Evolutionary conservation across 78 protist genomes (phyloP), one percentile per base, ranked within the genome.

Genomic region (Dictyostelium intermedium): DNA sequence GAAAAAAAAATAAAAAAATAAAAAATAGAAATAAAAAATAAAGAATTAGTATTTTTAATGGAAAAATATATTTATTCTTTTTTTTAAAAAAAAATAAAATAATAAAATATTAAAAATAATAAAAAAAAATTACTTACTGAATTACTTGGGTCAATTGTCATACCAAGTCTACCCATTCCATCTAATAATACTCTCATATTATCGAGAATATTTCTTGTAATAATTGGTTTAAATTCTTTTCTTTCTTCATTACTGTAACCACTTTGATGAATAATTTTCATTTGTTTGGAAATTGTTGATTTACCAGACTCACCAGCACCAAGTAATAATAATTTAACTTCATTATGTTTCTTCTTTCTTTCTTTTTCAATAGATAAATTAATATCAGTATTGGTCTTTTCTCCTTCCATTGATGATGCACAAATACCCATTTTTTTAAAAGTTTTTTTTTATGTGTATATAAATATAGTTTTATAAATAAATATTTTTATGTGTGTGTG

Each of bases 241-340:
- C 95, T 78, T 73, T 96, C 98, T 35, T 78, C 96, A 41, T 92
- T 73, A 34, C 93, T 69, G 87, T 92, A 97, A 45, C 98, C 98
- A 66, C 82, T 70, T 63, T 72, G 82, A 72, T 96, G 91, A 35
- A 97, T 53, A 35, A 97, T 92, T 63, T 96, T 92, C 98, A 97
- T 92, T 80, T 97, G 98, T 87, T 97, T 97, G 30, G 96, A 82
- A 27, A 97, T 56, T 20, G 98, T 97, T 76, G 94, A 81, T 73
- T 97, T 97, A 63, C 98, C 98, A 5, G 98, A 91, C 47, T 97
- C 98, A 70, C 92, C 92, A 63, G 91, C 91, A 87, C 96, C 96
- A 8, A 94, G 43, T 20, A 94, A 73, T 37, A 94, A 63, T 39
- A 94, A 77, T 84, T 94, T 94, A 63, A 94, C 96, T 84, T 94